A percentile compares a stretch with the other conserved stretches of the same genome.
phyloP scores from a whole-genome alignment of 1,284 basidiomycete genomes.

The Apiotrichum montevideense region DNA sequence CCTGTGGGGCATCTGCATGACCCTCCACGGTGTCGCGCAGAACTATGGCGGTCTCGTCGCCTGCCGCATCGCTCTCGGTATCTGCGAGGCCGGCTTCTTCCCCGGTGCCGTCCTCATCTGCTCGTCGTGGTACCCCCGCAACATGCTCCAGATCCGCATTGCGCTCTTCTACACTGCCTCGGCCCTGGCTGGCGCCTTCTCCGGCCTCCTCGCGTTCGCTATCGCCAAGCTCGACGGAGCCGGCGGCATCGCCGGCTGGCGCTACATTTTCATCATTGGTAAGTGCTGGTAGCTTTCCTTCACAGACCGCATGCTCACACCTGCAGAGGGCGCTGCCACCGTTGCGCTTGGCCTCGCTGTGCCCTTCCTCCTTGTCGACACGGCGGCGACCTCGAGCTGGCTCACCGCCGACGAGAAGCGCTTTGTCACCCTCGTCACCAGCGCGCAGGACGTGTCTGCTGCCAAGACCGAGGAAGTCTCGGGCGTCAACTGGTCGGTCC shows the following conservation, averaged over 20 bases:
- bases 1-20: conserved; percentile 1
- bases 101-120: conserved; percentile 23
- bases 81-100: conserved; percentile 30
- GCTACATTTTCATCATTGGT: conserved; percentile 23
- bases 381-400: background rate
- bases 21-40: conserved; percentile 1
- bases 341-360: background rate
- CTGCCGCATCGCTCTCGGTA: conserved; percentile 17
- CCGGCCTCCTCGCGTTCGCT: conserved; percentile 30
- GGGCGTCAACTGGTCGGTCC: conserved; percentile 1
- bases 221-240: conserved; percentile 29
- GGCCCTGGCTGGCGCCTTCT: conserved; percentile 23
- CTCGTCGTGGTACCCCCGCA: background rate
- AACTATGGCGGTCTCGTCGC: background rate
- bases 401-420: conserved; percentile 9
- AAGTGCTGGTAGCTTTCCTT: too few species aligned
- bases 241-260: conserved; percentile 27
- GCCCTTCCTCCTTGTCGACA: conserved; percentile 10
- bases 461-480: background rate
- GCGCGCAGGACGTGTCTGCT: background rate
- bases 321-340: conserved; percentile 2
- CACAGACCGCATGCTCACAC: too few species aligned
- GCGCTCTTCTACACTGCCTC: conserved; percentile 7
- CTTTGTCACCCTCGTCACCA: background rate
- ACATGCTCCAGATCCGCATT: conserved; percentile 6